phyloP scores from a whole-genome alignment of 2,329 filamentous ascomycete species.

The Aspergillus pseudoviridinutans region DNA sequence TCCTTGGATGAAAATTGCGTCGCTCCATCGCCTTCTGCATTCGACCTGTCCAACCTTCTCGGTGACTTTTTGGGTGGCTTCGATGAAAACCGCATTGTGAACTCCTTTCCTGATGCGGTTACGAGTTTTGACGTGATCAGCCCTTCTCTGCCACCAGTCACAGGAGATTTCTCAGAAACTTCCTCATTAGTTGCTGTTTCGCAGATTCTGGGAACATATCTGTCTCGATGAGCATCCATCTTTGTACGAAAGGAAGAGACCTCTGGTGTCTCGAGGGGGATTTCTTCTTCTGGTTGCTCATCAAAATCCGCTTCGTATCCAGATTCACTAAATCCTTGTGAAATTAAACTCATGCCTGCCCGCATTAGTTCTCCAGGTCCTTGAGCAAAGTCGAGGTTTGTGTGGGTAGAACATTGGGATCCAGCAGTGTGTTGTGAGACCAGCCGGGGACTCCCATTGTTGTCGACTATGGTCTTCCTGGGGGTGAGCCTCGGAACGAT shows the following conservation, averaged over 20 bases:
- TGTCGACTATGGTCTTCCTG: constrained; percentile 29
- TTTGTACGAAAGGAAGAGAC: background rate
- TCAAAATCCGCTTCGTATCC: constrained; percentile 7
- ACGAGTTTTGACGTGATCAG: background rate
- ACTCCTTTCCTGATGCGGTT: background rate
- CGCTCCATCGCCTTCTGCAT: background rate
- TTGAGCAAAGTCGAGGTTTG: background rate
- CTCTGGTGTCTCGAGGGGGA: background rate
- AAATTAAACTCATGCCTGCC: background rate
- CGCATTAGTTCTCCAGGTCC: background rate
- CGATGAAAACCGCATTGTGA: background rate
- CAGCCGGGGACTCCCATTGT: constrained; percentile 35
- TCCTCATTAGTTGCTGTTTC: background rate
- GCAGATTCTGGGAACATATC: background rate
- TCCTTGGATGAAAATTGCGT: background rate
- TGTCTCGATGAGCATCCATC: background rate
- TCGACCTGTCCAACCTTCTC: background rate
- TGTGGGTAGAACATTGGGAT: background rate
- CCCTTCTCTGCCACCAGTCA: background rate
- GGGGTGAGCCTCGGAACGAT: background rate
- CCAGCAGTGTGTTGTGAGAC: background rate
- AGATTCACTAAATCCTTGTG: background rate
- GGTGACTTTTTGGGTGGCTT: background rate
- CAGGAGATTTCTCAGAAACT: background rate
- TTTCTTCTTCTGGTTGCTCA: background rate